Base-by-base conservation (phyloP, 2,329 filamentous ascomycete genomes). In the Penicillium sp. region DNA sequence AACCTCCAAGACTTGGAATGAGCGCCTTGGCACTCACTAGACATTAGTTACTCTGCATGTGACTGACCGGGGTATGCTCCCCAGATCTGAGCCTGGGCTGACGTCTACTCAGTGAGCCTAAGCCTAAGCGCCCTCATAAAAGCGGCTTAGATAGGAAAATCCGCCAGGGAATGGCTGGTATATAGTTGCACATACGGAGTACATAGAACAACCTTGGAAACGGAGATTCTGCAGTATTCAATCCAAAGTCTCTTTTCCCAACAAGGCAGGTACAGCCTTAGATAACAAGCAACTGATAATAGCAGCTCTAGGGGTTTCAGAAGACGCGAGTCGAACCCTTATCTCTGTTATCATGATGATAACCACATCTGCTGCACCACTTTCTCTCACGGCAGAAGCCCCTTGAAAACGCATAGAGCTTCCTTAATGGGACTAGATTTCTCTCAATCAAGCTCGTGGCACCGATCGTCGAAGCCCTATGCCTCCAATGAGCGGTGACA, bases 341-440 rank as follows among this genome's bases (percentile, higher is more conserved):
- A 52, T 57, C 54, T 44, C 17, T 35, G 49, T 36, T 53, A 57
- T 57, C 42, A 57, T 8, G 2, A 15, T 33, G 33, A 52, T 52
- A 52, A 36, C 31, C 19, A 43, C 27, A 44, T 35, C 15, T 33
- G 9, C 25, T 38, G 25, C 23, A 49, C 19, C 45, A 29, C 12
- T 15, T 33, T 21, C 36, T 19, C 45, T 44, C 21, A 17, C 25
- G 25, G 7, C 47, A 21, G 27, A 33, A 36, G 12, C 33, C 41
- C 42, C 57, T 43, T 55, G 50, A n/a, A n/a, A 45, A 65, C 69
- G 69, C 65, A 54, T 71, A 39, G 29, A 71, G 58, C 51, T 71
- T 59, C 68, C 68, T 43, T 65, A 38, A 52, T 66, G 55, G 63
- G 68, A 59, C 62, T 68, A 62, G 49, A 41, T 53, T 7, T 23